Conservation (phyloP, 2,329 filamentous ascomycete species). For the Cladobotryum mycophilum region DNA sequence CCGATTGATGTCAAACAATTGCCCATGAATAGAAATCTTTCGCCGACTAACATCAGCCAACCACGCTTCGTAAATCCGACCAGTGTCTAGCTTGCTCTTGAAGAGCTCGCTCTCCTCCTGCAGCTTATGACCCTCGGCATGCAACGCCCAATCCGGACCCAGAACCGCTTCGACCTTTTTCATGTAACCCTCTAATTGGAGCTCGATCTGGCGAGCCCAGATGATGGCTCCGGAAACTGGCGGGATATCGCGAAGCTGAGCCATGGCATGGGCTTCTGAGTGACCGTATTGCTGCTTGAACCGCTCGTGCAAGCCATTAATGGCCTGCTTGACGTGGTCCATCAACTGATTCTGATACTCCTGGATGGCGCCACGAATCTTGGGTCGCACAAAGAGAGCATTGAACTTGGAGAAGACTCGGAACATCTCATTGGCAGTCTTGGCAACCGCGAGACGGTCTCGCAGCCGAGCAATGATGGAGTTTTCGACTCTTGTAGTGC, state of each 20-base stretch:
- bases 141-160: constrained; percentile 87
- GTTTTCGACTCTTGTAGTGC: constrained; percentile 94
- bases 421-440: constrained; percentile 99
- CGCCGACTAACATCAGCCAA: constrained; percentile 80
- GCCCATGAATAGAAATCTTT: constrained; percentile 85
- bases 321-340: constrained; percentile 95
- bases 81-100: constrained; percentile 90
- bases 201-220: constrained; percentile 94
- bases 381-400: constrained; percentile 94
- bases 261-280: constrained; percentile 97
- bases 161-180: constrained; percentile 98
- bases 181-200: constrained; percentile 94
- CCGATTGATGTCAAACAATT: constrained; percentile 82
- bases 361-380: constrained; percentile 94
- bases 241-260: constrained; percentile 88
- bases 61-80: constrained; percentile 94
- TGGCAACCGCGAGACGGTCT: constrained; percentile 88
- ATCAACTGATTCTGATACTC: constrained; percentile 98
- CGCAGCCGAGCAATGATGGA: constrained; percentile 93
- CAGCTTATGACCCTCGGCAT: constrained; percentile 90
- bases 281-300: constrained; percentile 99
- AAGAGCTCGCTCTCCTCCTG: constrained; percentile 89
- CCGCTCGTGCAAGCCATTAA: constrained; percentile 84
- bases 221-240: constrained; percentile 96
- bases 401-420: constrained; percentile 99